Percentiles rank a stretch among this genome's conserved stretches.
These are phyloP conservation scores for Venturia effusa DNA, from an alignment of 2,329 filamentous ascomycete genomes.

Conservation along the genomic window DNA sequence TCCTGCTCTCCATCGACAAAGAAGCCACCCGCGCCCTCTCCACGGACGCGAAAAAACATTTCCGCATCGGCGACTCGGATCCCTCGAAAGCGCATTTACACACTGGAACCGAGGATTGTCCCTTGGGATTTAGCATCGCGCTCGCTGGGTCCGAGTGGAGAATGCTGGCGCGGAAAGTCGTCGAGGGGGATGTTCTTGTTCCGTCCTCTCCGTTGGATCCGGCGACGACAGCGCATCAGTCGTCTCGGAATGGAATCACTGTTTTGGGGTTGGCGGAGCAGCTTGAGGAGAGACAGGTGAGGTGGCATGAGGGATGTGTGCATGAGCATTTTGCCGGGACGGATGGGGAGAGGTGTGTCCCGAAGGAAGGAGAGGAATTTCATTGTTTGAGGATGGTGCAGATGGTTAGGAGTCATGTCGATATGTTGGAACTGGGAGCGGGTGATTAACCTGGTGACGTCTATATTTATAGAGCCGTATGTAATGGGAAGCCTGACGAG, in stretches of 20 bases:
- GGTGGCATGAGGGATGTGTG: conserved; percentile 26
- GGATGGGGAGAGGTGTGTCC: not conserved
- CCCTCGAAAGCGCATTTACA: conserved; percentile 30
- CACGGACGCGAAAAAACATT: conserved; percentile 27
- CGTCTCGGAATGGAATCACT: conserved; percentile 16
- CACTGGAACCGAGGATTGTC: conserved; percentile 31
- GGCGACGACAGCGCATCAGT: conserved; percentile 10
- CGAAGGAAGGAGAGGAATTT: conserved; percentile 9
- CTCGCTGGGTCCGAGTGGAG: conserved; percentile 34
- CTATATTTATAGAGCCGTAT: not conserved
- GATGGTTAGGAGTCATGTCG: conserved; percentile 7
- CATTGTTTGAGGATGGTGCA: conserved; percentile 12
- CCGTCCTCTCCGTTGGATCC: not conserved
- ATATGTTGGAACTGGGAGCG: not conserved
- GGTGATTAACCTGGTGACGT: not conserved
- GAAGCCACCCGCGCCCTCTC: conserved; percentile 25
- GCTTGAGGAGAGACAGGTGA: conserved; percentile 31
- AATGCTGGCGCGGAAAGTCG: conserved; percentile 32
- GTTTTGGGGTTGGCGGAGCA: conserved; percentile 26
- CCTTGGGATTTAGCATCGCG: conserved; percentile 34
- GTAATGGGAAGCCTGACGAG: not conserved
- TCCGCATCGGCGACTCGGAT: conserved; percentile 33
- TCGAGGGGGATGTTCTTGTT: conserved; percentile 33
- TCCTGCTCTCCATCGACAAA: conserved; percentile 29
- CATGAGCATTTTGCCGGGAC: conserved; percentile 6